Percentiles rank a stretch among this genome's conserved stretches.
These are phyloP conservation scores for Lactarius tabidus DNA, from an alignment of 768 basidiomycete genomes.

Conservation along the genomic window DNA sequence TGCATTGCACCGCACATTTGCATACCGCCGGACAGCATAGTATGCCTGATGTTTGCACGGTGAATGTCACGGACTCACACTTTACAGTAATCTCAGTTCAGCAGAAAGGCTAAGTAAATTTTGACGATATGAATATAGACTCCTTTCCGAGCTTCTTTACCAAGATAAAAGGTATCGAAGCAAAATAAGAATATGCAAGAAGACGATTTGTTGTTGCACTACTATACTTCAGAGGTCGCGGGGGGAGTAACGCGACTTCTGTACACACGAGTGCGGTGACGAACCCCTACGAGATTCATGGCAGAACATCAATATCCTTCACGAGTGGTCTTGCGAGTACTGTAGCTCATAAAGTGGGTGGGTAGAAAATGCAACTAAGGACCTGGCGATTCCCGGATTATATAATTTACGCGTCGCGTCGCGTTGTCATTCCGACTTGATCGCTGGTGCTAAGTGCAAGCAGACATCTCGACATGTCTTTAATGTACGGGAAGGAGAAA, in stretches of 20 bases:
- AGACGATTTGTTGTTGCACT: constrained; percentile 32
- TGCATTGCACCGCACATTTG: too few relatives aligned
- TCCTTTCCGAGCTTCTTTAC: constrained; percentile 17
- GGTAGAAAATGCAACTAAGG: background rate
- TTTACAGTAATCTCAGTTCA: too few relatives aligned
- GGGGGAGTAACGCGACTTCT: constrained; percentile 33
- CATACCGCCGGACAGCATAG: too few relatives aligned
- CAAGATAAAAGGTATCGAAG: constrained; percentile 5
- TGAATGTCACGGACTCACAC: too few relatives aligned
- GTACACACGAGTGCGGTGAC: constrained; percentile 31
- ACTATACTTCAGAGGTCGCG: constrained; percentile 36
- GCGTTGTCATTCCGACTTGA: background rate
- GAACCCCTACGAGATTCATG: background rate
- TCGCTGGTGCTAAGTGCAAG: background rate
- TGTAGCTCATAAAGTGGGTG: too few relatives aligned
- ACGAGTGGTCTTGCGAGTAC: too few relatives aligned
- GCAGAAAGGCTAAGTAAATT: background rate
- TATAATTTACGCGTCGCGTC: constrained; percentile 19
- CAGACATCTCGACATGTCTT: constrained; percentile 37
- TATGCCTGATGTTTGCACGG: too few relatives aligned
- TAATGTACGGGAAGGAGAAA: constrained; percentile 67
- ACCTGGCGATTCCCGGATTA: constrained; percentile 2
- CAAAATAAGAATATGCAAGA: constrained; percentile 1
- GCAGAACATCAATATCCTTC: background rate
- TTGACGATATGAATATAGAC: constrained; percentile 8